Evolutionary conservation across 108 stramenopile species (phyloP).

Genomic region (Pseudonitzschia multiseries): DNA sequence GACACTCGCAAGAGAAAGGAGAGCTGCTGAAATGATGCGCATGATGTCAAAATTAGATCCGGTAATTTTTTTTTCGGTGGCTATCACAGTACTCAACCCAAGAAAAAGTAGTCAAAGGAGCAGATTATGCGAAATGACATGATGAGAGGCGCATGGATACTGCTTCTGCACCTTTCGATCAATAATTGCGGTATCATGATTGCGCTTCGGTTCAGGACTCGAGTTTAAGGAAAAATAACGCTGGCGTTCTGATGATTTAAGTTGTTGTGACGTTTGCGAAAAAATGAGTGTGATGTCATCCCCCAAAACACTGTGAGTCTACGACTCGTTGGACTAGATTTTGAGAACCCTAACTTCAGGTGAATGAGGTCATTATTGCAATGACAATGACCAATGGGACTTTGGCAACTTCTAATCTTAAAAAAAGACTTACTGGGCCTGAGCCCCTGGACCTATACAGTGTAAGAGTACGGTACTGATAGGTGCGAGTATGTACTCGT

Average conservation of each 20-base stretch:
- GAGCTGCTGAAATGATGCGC: constrained; percentile 34
- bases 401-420: neutral
- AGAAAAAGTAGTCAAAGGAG: neutral
- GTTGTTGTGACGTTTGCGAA: neutral
- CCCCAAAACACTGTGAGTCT: neutral
- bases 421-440: too few species aligned
- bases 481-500: too few species aligned
- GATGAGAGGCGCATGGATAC: neutral
- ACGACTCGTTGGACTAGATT: neutral
- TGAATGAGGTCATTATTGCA: too few species aligned
- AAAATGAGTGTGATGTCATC: neutral
- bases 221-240: neutral
- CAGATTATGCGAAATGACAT: neutral
- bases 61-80: neutral
- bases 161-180: neutral
- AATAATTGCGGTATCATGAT: neutral
- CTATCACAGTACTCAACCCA: too few species aligned
- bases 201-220: neutral
- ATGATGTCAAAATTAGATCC: constrained; percentile 23
- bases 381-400: neutral
- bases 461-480: too few species aligned
- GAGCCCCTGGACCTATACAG: too few species aligned
- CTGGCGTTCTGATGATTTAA: neutral
- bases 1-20: constrained; percentile 24
- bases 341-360: neutral